phyloP scores from a whole-genome alignment of 2,329 filamentous ascomycete species.

The Diaporthe batatas region DNA sequence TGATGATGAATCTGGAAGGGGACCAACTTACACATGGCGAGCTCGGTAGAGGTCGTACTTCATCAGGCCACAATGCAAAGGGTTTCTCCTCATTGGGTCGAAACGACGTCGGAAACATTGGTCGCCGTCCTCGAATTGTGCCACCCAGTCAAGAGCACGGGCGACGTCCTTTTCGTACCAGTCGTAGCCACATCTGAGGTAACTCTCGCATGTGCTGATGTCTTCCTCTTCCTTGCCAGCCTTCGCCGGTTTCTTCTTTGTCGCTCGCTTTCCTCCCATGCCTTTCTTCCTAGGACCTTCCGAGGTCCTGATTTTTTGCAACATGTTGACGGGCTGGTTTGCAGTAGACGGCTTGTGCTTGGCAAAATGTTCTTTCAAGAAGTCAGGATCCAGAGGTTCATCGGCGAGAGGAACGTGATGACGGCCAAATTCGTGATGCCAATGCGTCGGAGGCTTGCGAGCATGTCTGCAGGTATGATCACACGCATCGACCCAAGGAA shows the following conservation, averaged over 20 bases:
- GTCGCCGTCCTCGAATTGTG: background rate
- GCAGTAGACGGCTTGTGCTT: background rate
- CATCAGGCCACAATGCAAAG: constrained; percentile 7
- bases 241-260: constrained; percentile 5
- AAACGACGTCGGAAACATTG: too few species aligned
- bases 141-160: background rate
- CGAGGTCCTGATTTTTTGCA: background rate
- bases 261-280: background rate
- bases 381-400: background rate
- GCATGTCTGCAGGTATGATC: background rate
- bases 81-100: background rate
- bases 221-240: background rate
- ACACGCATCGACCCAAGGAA: background rate
- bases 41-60: constrained; percentile 11
- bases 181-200: constrained; percentile 23
- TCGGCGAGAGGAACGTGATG: background rate
- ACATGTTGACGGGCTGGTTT: background rate
- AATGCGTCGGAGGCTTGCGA: background rate
- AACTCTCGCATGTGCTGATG: background rate
- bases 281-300: constrained; percentile 16
- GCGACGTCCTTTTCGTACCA: constrained; percentile 1
- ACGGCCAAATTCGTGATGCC: constrained; percentile 11
- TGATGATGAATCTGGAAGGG: background rate
- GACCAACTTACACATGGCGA: background rate
- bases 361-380: background rate